A percentile compares a stretch with the other conserved stretches of the same genome.
Conservation (phyloP, 441 rosid genomes). For the Macaranga tanarius region DNA sequence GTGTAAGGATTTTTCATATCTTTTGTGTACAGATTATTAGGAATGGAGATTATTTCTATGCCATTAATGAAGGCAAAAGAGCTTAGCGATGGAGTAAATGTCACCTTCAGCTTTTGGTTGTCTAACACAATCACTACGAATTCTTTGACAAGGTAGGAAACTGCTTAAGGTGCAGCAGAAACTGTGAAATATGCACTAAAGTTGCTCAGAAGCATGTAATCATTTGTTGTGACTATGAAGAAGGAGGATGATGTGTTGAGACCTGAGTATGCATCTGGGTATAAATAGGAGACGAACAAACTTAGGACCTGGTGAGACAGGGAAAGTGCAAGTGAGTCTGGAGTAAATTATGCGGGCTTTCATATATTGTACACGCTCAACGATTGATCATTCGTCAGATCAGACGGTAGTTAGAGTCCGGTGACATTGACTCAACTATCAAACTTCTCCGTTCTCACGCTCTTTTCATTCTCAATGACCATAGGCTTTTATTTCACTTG, state of each 20-base stretch:
- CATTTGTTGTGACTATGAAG: conserved; percentile 37
- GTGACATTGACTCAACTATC: conserved; percentile 69
- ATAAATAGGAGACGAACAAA: conserved; percentile 45
- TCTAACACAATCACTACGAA: conserved; percentile 23
- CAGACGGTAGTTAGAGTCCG: conserved; percentile 65
- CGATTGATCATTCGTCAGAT: conserved; percentile 77
- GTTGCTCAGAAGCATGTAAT: conserved; percentile 32
- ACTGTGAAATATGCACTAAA: conserved; percentile 30
- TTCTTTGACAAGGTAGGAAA: conserved; percentile 3
- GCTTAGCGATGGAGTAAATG: conserved; percentile 13
- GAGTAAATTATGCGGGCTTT: conserved; percentile 36
- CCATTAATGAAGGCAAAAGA: conserved; percentile 56
- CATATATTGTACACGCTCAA: too few species aligned
- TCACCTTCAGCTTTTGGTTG: conserved; percentile 27
- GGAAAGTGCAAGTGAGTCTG: conserved; percentile 34
- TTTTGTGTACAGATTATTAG: conserved; percentile 28
- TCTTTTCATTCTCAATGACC: conserved; percentile 75
- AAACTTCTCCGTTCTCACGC: conserved; percentile 65
- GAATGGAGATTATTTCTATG: conserved; percentile 48
- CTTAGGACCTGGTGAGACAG: conserved; percentile 34
- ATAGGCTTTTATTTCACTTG: conserved; percentile 69
- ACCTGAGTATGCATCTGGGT: conserved; percentile 23
- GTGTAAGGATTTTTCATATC: neutral
- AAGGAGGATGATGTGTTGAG: conserved; percentile 17
- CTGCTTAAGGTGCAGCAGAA: neutral